These are phyloP conservation scores for Chrysoporthe austroafricana DNA, from an alignment of 2,329 filamentous ascomycete genomes.

Conservation along the genomic window DNA sequence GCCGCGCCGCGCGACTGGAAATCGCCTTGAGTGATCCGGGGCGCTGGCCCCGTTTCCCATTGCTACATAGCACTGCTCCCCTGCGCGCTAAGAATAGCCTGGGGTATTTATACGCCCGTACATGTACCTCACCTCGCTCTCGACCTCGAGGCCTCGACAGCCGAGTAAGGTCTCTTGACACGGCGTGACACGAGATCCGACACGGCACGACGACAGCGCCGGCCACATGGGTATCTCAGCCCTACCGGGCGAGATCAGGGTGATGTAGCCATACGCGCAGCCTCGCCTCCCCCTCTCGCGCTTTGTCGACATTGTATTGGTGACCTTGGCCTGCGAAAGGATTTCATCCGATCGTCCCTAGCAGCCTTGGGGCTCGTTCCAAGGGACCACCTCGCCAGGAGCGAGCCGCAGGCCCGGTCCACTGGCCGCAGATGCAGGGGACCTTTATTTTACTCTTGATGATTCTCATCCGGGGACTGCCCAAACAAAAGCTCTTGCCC, in stretches of 20 bases:
- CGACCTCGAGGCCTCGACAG: background rate
- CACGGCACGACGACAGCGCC: background rate
- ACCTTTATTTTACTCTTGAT: background rate
- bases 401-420: conserved; percentile 2
- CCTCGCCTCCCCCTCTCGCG: background rate
- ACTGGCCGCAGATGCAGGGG: background rate
- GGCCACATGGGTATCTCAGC: background rate
- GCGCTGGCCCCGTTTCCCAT: conserved; percentile 7
- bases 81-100: conserved; percentile 15
- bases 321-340: conserved; percentile 7
- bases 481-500: background rate
- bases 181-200: background rate
- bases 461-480: background rate
- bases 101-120: conserved; percentile 3
- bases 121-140: background rate
- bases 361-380: background rate
- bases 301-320: background rate
- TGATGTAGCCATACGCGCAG: background rate
- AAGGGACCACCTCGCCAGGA: conserved; percentile 1
- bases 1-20: conserved; percentile 1
- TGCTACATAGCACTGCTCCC: background rate
- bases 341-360: background rate
- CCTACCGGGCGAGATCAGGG: background rate
- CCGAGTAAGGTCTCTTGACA: background rate
- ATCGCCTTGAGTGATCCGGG: background rate